Base-by-base conservation (phyloP, 1,284 basidiomycete species). In the Boletus sp. region DNA sequence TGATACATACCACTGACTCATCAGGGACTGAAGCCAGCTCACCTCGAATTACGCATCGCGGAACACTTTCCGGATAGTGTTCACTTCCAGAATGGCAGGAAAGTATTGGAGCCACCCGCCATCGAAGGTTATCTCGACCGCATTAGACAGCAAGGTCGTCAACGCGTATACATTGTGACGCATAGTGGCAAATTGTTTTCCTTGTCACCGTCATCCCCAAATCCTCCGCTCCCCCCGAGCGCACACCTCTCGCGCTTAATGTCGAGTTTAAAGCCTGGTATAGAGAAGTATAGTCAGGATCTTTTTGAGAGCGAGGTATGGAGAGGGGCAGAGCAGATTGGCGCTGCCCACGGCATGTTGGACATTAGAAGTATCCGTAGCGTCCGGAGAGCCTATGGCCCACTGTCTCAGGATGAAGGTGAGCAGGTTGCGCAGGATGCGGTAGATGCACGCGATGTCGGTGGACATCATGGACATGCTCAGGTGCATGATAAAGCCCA, bases 91-190 rank as follows among this genome's bases (percentile, higher is more conserved):
- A 80, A 84, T 62, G 87, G 86, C 51, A 81, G 44, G 52, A 74
- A 76, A 47, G 68, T 93, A 17, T 74, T 81, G 23, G 91, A 95
- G 70, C 93, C 93, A 2, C 84, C 86, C 0, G 83, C 85, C 2
- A 77, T 95, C 50, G 93, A 95, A 74, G 93, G 93, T 3, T 95
- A 90, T 74, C 75, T 94, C 38, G 83, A 90, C 60, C 87, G 89
- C 55, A 82, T 94, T 69, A 84, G 81, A 84, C 37, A 67, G 17
- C 85, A 88, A 64, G 73, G 77, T 33, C 85, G 82, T 61, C 85
- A 88, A 54, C 78, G 81, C 11, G 70, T 90, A 10, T 95, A 95
- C 75, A 78, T 95, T 23, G 78, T 83, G 33, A 86, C 86, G 10
- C 91, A 95, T 68, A 84, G 89, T 58, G 89, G 90, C 5, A 84